phyloP scores from a whole-genome alignment of 495 filamentous ascomycete genomes.

The Tuber melanosporum region DNA sequence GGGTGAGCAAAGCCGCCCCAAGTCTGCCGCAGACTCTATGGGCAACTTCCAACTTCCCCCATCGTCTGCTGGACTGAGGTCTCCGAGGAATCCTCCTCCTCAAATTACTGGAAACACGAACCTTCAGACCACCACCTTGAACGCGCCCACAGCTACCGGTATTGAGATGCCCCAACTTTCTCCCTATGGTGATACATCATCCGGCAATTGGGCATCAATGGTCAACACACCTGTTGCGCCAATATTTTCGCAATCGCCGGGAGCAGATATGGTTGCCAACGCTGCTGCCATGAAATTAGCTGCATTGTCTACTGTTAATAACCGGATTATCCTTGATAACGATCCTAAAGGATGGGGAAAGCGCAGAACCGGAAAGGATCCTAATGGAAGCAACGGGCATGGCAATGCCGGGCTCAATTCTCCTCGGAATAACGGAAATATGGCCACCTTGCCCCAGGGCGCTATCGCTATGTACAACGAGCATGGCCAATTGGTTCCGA shows the following conservation, averaged over 20 bases:
- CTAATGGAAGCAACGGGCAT: slow-evolving; percentile 38
- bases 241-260: slow-evolving; percentile 60
- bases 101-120: slow-evolving; percentile 59
- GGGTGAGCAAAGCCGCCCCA: slow-evolving; percentile 59
- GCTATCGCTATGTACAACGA: slow-evolving; percentile 86
- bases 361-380: slow-evolving; percentile 51
- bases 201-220: slow-evolving; percentile 97
- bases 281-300: slow-evolving; percentile 98
- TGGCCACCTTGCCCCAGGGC: slow-evolving; percentile 48
- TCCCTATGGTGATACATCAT: slow-evolving; percentile 66
- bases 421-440: slow-evolving; percentile 37
- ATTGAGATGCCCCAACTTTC: slow-evolving; percentile 76
- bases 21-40: slow-evolving; percentile 90
- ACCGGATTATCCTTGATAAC: slow-evolving; percentile 84
- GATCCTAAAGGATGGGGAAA: slow-evolving; percentile 60
- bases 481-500: slow-evolving; percentile 85
- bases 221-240: slow-evolving; percentile 94
- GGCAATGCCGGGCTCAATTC: slow-evolving; percentile 46
- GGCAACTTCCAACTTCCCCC: slow-evolving; percentile 89
- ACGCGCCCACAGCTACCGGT: slow-evolving; percentile 59
- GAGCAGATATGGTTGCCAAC: slow-evolving; percentile 97
- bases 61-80: slow-evolving; percentile 71
- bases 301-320: slow-evolving; percentile 94
- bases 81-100: slow-evolving; percentile 56
- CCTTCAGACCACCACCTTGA: slow-evolving; percentile 77